Conservation (phyloP, 2,329 filamentous ascomycete genomes). For the Hyphodiscus sp. region DNA sequence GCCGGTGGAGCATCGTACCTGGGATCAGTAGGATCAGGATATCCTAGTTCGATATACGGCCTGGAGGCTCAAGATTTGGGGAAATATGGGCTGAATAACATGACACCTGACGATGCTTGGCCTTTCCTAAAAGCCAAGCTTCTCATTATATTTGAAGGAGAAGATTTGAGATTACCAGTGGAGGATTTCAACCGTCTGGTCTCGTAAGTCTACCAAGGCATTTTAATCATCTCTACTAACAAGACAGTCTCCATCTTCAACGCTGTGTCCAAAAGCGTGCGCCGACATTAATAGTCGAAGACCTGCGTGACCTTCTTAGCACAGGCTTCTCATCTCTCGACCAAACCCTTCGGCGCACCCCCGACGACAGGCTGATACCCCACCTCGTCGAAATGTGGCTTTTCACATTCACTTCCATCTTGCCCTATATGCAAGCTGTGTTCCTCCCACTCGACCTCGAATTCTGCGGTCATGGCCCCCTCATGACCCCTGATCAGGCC, state of each 20-base stretch:
- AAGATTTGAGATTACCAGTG: conserved; percentile 71
- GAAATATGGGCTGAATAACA: conserved; percentile 61
- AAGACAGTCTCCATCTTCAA: conserved; percentile 58
- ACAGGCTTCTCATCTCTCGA: conserved; percentile 84
- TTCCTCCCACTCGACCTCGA: conserved; percentile 91
- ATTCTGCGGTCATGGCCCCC: conserved; percentile 74
- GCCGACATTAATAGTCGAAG: conserved; percentile 66
- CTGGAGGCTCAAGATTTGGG: conserved; percentile 47
- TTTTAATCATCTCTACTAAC: conserved; percentile 6
- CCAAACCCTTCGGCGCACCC: conserved; percentile 68
- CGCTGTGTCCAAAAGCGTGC: conserved; percentile 69
- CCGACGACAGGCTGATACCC: conserved; percentile 84
- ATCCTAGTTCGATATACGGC: conserved; percentile 36
- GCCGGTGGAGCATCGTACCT: conserved; percentile 35
- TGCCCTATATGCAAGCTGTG: conserved; percentile 92
- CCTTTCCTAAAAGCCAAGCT: conserved; percentile 71
- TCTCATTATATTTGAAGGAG: conserved; percentile 72
- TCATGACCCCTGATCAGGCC: conserved; percentile 73
- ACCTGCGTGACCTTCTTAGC: conserved; percentile 66
- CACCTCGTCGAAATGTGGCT: conserved; percentile 92
- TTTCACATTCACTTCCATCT: conserved; percentile 79
- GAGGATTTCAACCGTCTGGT: conserved; percentile 80
- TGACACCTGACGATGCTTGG: conserved; percentile 75
- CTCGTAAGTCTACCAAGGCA: conserved; percentile 31
- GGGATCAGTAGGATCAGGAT: conserved; percentile 19